Evolutionary conservation across 306 rosid species (phyloP), one percentile per base, ranked within the genome.

Genomic region (Trifolium fragiferum): DNA sequence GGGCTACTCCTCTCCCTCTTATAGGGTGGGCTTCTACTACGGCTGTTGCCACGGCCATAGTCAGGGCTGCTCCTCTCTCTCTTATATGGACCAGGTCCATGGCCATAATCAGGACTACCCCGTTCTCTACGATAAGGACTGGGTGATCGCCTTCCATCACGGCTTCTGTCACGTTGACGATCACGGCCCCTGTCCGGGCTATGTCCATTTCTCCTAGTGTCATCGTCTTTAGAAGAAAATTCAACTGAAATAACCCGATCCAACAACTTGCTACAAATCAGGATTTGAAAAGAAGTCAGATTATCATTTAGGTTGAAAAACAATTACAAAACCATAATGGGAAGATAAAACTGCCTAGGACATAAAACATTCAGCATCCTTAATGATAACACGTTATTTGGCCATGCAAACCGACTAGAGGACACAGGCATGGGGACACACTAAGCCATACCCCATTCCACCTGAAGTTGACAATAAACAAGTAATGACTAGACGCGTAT

Each of bases 31-130:
- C 92, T 92, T 55, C 89, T 80, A 66, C 95, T 84, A 46, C 79
- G 85, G 69, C 84, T 84, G 63, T 88, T 86, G n/a, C 89, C 97
- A 71, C 83, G 89, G 7, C 99, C 97, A 75, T 90, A 89, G 72
- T 89, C 98, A 69, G 92, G 96, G 82, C 97, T 90, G 35, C 89
- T 75, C 80, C 90, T 86, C 77, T 87, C 92, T 78, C 88, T 89
- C 75, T 86, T 78, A 63, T 82, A 84, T 15, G 97, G 88, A 76
- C 91, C 87, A 60, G 91, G 12, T 8, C 91, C 99, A 73, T 84
- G 95, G 19, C 99, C 99, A 83, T 95, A 92, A 85, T 95, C 98
- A 73, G 99, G 99, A 82, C 99, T 95, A 15, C 88, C 99, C 80
- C 98, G 84, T 87, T 90, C 99, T 77, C 93, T 82, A 70, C 75